A percentile compares a stretch with the other conserved stretches of the same genome.
phyloP scores from a whole-genome alignment of 371 early-diverging fungal genomes.

The Smittium mucronatum region DNA sequence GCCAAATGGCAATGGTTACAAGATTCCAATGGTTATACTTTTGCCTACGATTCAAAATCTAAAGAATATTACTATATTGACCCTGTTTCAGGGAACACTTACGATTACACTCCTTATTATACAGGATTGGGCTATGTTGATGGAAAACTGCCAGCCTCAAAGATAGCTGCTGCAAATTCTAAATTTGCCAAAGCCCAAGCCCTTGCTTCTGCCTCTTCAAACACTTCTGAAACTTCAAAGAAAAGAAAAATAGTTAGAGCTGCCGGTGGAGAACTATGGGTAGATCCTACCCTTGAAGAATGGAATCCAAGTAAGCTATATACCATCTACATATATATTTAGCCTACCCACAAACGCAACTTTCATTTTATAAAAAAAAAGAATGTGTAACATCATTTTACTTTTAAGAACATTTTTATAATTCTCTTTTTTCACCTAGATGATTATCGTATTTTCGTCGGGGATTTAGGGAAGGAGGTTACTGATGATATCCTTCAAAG shows the following conservation, averaged over 20 bases:
- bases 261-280: constrained; percentile 92
- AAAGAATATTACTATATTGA: constrained; percentile 30
- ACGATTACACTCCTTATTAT: constrained; percentile 19
- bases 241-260: constrained; percentile 51
- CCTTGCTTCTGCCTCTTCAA: neutral
- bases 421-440: constrained; percentile 36
- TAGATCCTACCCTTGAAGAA: constrained; percentile 73
- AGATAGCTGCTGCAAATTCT: neutral
- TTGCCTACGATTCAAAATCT: neutral
- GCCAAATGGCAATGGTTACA: constrained; percentile 9
- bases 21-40: constrained; percentile 8
- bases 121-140: constrained; percentile 9
- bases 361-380: constrained; percentile 38
- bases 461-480: constrained; percentile 64
- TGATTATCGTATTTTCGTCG: constrained; percentile 73
- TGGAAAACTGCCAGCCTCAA: constrained; percentile 9
- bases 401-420: constrained; percentile 39
- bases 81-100: constrained; percentile 13
- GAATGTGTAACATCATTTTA: constrained; percentile 36
- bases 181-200: neutral
- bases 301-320: constrained; percentile 74
- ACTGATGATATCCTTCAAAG: constrained; percentile 48
- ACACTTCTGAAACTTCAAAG: neutral
- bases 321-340: constrained; percentile 43
- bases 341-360: constrained; percentile 48